Base-by-base conservation (phyloP, 139 green algal genomes). In the Chlamydomonas incerta region DNA sequence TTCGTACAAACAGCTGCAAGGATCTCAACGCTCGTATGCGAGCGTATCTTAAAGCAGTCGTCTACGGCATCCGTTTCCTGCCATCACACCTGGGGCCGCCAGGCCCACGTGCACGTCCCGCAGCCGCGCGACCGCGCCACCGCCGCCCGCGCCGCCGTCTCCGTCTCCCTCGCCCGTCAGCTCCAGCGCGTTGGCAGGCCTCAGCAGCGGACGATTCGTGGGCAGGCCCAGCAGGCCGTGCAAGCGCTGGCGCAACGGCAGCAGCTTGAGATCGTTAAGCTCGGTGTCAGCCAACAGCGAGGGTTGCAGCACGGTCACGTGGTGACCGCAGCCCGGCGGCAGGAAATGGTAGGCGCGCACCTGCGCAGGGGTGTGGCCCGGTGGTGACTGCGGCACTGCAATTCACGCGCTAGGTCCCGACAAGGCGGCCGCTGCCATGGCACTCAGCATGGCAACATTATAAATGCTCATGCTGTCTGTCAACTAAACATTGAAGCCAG, bases 71-170 rank as follows among this genome's bases (percentile, higher is more conserved):
- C 21, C 33, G 31, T 3, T 35, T 9, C 26, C 31, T 11, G 18
- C 26, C 17, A 20, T 4, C 74, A 35, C 62, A 92, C 88, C 83
- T 55, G 90, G 88, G 10, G 88, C 29, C 0, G 72, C 3, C 33
- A 98, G 83, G 23, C 91, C 91, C 66, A 90, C 63, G 79, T 98
- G 94, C 50, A 98, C 96, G 70, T 98, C 90, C 35, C n/a, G 21
- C 70, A 98, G 81, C 66, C 90, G 85, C 9, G 69, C 72, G 57
- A 63, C 46, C 29, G 63, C 57, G 57, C 75, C 67, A 11, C 55
- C 73, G 31, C 66, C 76, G 33, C 71, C 58, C 5, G 26, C 58
- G 18, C 55, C 63, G 50, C 23, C 50, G 55, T 33, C 57, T 8
- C n/a, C 69, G 24, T 24, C 62, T 31, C 37, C 77, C 14, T 35